A percentile compares a stretch with the other conserved stretches of the same genome.
These are phyloP conservation scores for Saprolegnia parasitica DNA, from an alignment of 352 stramenopile species.

Conservation along the genomic window DNA sequence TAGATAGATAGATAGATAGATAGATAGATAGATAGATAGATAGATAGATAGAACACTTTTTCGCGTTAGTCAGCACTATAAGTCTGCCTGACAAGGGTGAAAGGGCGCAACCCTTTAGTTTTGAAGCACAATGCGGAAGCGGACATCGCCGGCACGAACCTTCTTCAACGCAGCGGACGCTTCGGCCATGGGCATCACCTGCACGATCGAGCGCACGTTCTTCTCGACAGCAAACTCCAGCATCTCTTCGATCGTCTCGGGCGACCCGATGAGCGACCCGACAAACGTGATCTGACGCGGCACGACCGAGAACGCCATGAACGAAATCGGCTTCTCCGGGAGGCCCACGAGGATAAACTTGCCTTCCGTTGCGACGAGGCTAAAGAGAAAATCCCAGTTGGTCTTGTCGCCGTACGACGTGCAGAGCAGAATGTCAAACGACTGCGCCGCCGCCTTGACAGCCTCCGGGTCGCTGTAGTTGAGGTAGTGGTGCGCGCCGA, in stretches of 20 bases:
- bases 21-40: no score
- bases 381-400: slow-evolving; percentile 48
- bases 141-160: slow-evolving; percentile 38
- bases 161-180: slow-evolving; percentile 42
- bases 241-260: slow-evolving; percentile 69
- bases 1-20: no score
- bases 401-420: slow-evolving; percentile 51
- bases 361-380: slow-evolving; percentile 58
- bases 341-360: slow-evolving; percentile 67
- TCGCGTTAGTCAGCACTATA: no score
- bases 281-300: slow-evolving; percentile 39
- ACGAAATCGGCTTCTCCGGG: slow-evolving; percentile 50
- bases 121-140: slow-evolving; percentile 40
- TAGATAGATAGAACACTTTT: no score
- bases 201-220: slow-evolving; percentile 53
- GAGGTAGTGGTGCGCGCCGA: slow-evolving; percentile 70
- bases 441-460: slow-evolving; percentile 36
- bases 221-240: slow-evolving; percentile 75
- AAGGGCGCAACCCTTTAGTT: slow-evolving; percentile 20
- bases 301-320: slow-evolving; percentile 47
- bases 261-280: slow-evolving; percentile 57
- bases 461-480: slow-evolving; percentile 44
- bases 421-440: slow-evolving; percentile 66
- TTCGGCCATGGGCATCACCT: slow-evolving; percentile 45
- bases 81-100: no score